Evolutionary conservation across 1,139 yeast species (phyloP).

Genomic region (Sugiyamaella castrensis): DNA sequence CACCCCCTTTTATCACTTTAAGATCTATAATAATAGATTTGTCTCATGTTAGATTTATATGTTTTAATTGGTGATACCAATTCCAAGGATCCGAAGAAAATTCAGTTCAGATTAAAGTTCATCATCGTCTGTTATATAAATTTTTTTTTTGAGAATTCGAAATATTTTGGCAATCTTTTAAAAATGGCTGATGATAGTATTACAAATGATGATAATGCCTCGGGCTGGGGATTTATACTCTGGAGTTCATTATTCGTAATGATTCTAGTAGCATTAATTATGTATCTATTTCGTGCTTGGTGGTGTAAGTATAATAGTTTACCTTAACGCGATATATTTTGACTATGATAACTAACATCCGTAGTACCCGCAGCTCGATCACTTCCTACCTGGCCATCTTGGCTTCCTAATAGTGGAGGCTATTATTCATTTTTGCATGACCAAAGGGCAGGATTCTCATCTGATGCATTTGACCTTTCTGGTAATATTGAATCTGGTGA

Average conservation of each 20-base stretch:
- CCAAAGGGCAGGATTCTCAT: conserved; percentile 61
- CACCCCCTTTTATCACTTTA: too few species aligned
- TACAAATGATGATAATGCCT: conserved; percentile 1
- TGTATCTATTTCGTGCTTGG: conserved; percentile 20
- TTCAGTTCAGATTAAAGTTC: background rate
- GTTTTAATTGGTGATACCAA: too few species aligned
- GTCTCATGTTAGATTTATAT: too few species aligned
- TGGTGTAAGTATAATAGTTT: conserved; percentile 18
- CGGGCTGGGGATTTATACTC: conserved; percentile 16
- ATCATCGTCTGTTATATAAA: background rate
- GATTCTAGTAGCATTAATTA: conserved; percentile 13
- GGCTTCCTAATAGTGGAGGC: conserved; percentile 16
- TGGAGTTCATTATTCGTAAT: conserved; percentile 15
- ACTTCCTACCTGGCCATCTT: conserved; percentile 14
- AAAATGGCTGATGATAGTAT: background rate
- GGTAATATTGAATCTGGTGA: conserved; percentile 51
- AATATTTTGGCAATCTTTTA: background rate
- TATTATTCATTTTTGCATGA: conserved; percentile 53
- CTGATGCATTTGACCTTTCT: conserved; percentile 55
- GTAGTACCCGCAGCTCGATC: conserved; percentile 14
- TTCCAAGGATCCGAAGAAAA: background rate
- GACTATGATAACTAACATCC: conserved; percentile 2
- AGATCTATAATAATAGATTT: too few species aligned
- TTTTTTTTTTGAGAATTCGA: background rate
- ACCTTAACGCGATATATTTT: background rate